Conservation (phyloP, 2,329 filamentous ascomycete species). For the Ampelomyces quisqualis region DNA sequence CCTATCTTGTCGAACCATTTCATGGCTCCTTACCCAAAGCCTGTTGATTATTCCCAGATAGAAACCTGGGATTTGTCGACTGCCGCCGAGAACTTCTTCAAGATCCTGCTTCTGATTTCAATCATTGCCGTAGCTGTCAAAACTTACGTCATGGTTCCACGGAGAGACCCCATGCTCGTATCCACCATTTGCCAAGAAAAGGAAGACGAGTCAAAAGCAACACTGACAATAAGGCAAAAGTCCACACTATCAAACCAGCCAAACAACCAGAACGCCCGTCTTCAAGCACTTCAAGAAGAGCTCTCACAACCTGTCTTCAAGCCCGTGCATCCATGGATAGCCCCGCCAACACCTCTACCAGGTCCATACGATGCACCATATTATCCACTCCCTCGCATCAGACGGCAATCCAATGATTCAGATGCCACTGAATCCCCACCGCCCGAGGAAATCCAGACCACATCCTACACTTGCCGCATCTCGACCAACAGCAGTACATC, state of each 20-base stretch:
- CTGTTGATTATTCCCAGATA: slow-evolving; percentile 17
- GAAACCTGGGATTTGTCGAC: slow-evolving; percentile 9
- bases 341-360: slow-evolving; percentile 34
- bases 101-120: slow-evolving; percentile 20
- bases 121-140: slow-evolving; percentile 21
- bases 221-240: slow-evolving; percentile 7
- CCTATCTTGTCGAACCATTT: slow-evolving; percentile 14
- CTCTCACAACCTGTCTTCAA: slow-evolving; percentile 18
- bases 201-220: slow-evolving; percentile 6
- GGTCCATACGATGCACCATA: slow-evolving; percentile 41
- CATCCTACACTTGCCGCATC: slow-evolving; percentile 31
- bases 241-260: slow-evolving; percentile 1
- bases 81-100: slow-evolving; percentile 11
- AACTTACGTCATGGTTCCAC: slow-evolving; percentile 11
- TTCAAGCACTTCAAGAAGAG: slow-evolving; percentile 17
- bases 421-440: slow-evolving; percentile 1
- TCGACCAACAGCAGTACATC: slow-evolving; percentile 24
- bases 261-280: slow-evolving; percentile 12
- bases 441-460: slow-evolving; percentile 10
- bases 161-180: slow-evolving; percentile 22
- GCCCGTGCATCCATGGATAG: slow-evolving; percentile 38
- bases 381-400: slow-evolving; percentile 36
- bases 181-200: slow-evolving; percentile 5
- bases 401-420: slow-evolving; percentile 17
- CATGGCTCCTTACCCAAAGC: slow-evolving; percentile 35